Evolutionary conservation across 441 rosid species (phyloP).

Genomic region (Gossypium trilobum): DNA sequence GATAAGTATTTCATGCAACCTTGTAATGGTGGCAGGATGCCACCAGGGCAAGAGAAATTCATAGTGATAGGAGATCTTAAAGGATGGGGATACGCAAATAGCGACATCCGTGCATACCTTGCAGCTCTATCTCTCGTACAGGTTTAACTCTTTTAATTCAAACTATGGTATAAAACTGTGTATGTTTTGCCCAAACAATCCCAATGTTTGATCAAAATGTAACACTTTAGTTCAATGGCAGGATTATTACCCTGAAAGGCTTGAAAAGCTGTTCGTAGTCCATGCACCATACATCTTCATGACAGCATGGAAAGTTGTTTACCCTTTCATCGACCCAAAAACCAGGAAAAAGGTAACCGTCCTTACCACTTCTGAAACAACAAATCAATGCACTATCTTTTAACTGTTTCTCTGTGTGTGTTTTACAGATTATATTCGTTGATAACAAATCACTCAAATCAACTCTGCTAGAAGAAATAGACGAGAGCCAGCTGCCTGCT

Average conservation of each 20-base stretch:
- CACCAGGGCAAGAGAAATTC: conserved; percentile 39
- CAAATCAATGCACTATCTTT: not conserved
- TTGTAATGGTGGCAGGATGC: conserved; percentile 25
- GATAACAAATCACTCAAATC: conserved; percentile 36
- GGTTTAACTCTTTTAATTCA: conserved; percentile 17
- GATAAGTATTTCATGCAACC: not conserved
- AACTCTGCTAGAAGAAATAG: conserved; percentile 44
- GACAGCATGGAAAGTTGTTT: conserved; percentile 44
- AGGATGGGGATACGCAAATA: conserved; percentile 48
- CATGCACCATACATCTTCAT: conserved; percentile 47
- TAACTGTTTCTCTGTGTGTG: not conserved
- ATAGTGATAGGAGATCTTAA: conserved; percentile 33
- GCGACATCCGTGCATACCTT: conserved; percentile 34
- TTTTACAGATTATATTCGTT: conserved; percentile 41
- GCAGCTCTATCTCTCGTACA: conserved; percentile 33
- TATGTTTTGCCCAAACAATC: not conserved
- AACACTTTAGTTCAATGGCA: conserved; percentile 16
- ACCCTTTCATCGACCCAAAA: conserved; percentile 45
- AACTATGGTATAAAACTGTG: not conserved
- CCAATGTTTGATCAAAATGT: not conserved
- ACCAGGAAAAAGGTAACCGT: conserved; percentile 18
- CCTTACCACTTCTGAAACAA: not conserved
- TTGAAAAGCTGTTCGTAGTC: conserved; percentile 40
- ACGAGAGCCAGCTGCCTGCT: conserved; percentile 51
- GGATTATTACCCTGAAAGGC: conserved; percentile 68